These are phyloP conservation scores for Nakazawaea ernobii DNA, from an alignment of 805 yeast species.

Conservation along the genomic window DNA sequence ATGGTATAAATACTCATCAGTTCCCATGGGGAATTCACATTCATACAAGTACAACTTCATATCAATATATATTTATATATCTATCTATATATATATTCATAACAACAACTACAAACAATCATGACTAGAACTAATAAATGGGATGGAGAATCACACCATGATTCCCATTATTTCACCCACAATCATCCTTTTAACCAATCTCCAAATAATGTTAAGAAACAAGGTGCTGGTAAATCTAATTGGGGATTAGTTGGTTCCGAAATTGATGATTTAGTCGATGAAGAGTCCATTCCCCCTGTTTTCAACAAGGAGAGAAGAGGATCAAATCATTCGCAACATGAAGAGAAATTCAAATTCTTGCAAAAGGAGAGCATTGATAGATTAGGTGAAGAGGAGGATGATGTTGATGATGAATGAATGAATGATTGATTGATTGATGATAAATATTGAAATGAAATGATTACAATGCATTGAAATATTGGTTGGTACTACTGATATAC, in stretches of 20 bases:
- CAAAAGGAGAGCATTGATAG: slow-evolving; percentile 14
- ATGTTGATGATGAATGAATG: background rate
- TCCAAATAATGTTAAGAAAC: slow-evolving; percentile 74
- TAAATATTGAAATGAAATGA: no score
- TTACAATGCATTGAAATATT: no score
- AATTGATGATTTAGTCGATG: slow-evolving; percentile 52
- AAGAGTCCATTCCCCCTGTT: slow-evolving; percentile 48
- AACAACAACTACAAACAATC: slow-evolving; percentile 3
- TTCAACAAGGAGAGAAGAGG: slow-evolving; percentile 44
- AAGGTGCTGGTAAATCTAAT: slow-evolving; percentile 81
- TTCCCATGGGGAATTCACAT: background rate
- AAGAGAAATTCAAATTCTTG: slow-evolving; percentile 28
- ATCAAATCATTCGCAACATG: slow-evolving; percentile 39
- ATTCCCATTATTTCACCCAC: slow-evolving; percentile 74
- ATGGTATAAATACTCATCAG: no score
- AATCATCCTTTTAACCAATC: slow-evolving; percentile 62
- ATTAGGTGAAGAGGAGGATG: slow-evolving; percentile 8
- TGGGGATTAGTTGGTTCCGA: slow-evolving; percentile 89
- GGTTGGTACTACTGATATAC: background rate
- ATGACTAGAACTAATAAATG: slow-evolving; percentile 82
- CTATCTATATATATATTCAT: background rate
- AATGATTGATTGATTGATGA: no score
- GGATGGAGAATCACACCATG: slow-evolving; percentile 54
- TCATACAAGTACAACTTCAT: background rate
- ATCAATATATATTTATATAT: background rate